Evolutionary conservation across 495 filamentous ascomycete genomes (phyloP), one percentile per base, ranked within the genome.

Genomic region (Pseudotulostoma volvatum): DNA sequence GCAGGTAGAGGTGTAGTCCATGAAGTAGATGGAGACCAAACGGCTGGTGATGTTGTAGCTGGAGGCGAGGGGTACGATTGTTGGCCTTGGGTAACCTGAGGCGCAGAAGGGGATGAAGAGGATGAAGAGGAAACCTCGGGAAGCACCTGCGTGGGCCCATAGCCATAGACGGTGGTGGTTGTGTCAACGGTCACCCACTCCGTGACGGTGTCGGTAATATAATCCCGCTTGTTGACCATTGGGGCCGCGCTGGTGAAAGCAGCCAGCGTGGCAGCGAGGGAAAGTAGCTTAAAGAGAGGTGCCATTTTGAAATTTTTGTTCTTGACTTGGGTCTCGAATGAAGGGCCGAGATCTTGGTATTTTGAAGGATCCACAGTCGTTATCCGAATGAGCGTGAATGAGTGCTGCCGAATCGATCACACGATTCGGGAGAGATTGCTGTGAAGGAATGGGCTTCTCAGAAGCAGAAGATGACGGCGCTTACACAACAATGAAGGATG

Each of bases 301-400:
- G 61, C 59, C 63, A 66, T 64, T 53, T 45, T 41, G 25, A 39
- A 48, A n/a, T n/a, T n/a, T n/a, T n/a, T n/a, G n/a, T n/a, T n/a
- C n/a, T n/a, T n/a, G n/a, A n/a, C n/a, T n/a, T n/a, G n/a, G n/a
- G n/a, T n/a, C n/a, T n/a, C n/a, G n/a, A n/a, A n/a, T n/a, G n/a
- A n/a, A n/a, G n/a, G n/a, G n/a, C n/a, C n/a, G n/a, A n/a, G n/a
- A n/a, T n/a, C n/a, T n/a, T n/a, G n/a, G n/a, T n/a, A n/a, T n/a
- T n/a, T n/a, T n/a, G n/a, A n/a, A n/a, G n/a, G n/a, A n/a, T n/a
- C n/a, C n/a, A n/a, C n/a, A n/a, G n/a, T n/a, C n/a, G n/a, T n/a
- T n/a, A n/a, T n/a, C n/a, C n/a, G n/a, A n/a, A n/a, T n/a, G n/a
- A n/a, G n/a, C n/a, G n/a, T n/a, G n/a, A n/a, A n/a, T n/a, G n/a